Evolutionary conservation across 202 grass and related monocot species (phyloP).

Genomic region (Panicum virgatum): DNA sequence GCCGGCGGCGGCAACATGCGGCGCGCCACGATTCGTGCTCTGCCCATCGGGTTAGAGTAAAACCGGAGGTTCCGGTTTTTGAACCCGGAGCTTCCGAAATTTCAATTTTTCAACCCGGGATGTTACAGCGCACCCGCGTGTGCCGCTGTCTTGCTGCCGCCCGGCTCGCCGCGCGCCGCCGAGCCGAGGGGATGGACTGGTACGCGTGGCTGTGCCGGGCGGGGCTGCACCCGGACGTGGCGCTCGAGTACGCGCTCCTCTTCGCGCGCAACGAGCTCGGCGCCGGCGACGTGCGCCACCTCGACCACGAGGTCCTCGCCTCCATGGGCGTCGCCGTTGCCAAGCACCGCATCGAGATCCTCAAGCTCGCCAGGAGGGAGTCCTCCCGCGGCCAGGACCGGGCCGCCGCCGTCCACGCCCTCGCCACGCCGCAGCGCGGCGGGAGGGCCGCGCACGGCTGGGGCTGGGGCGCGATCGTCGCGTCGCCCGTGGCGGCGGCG

Average conservation of each 20-base stretch:
- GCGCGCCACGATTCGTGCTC: too few relatives aligned
- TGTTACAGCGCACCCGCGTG: neutral
- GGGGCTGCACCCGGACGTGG: conserved; percentile 49
- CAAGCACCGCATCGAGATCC: conserved; percentile 88
- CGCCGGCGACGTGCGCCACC: conserved; percentile 55
- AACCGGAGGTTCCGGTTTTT: too few relatives aligned
- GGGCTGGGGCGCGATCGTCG: neutral
- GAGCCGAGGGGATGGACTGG: conserved; percentile 57
- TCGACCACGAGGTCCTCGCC: conserved; percentile 74
- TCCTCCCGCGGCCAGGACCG: too few relatives aligned
- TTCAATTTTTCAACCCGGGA: too few relatives aligned
- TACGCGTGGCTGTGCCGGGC: conserved; percentile 73
- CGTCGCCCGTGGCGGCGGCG: conserved; percentile 1
- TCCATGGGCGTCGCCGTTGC: conserved; percentile 77
- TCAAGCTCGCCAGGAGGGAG: conserved; percentile 61
- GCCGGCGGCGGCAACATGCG: too few relatives aligned
- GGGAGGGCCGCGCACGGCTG: too few relatives aligned
- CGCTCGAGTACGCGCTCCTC: conserved; percentile 60
- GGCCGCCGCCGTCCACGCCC: conserved; percentile 26
- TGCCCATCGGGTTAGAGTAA: too few relatives aligned
- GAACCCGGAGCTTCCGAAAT: too few relatives aligned
- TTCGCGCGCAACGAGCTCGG: conserved; percentile 68
- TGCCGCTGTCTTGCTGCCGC: too few relatives aligned
- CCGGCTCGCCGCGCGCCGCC: neutral
- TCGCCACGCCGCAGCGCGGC: neutral